Conservation (phyloP, 2,329 filamentous ascomycete genomes). For the Aciculosporium take region DNA sequence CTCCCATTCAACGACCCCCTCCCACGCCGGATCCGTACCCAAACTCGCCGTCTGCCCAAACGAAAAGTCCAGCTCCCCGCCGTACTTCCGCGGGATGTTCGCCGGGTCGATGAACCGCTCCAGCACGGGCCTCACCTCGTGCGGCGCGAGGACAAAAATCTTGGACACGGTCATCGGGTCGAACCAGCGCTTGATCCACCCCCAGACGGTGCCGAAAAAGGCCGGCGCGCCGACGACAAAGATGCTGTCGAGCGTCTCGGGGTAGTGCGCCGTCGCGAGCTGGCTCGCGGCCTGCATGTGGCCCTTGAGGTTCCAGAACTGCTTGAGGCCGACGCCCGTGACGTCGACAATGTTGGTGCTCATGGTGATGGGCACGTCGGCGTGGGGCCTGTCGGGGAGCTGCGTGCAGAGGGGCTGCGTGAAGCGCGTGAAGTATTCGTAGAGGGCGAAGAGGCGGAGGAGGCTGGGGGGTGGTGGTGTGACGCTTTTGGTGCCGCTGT, state of each 20-base stretch:
- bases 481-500: constrained; percentile 51
- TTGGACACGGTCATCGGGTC: constrained; percentile 88
- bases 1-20: constrained; percentile 36
- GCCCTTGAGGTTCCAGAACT: constrained; percentile 87
- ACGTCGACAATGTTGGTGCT: constrained; percentile 95
- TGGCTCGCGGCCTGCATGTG: constrained; percentile 90
- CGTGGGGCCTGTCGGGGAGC: constrained; percentile 54
- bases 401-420: constrained; percentile 72
- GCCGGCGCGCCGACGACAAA: constrained; percentile 73
- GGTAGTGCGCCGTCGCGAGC: constrained; percentile 85
- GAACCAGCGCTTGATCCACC: constrained; percentile 93
- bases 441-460: constrained; percentile 77
- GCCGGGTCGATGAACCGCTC: constrained; percentile 65
- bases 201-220: constrained; percentile 89
- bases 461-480: constrained; percentile 59
- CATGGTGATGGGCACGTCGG: constrained; percentile 76
- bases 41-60: constrained; percentile 65
- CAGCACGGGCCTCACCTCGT: constrained; percentile 65
- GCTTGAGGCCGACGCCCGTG: constrained; percentile 70
- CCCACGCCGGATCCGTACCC: constrained; percentile 51
- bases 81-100: constrained; percentile 82
- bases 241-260: constrained; percentile 62
- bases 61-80: constrained; percentile 68
- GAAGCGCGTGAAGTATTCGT: constrained; percentile 84
- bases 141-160: constrained; percentile 71